Evolutionary conservation across 139 green algal species (phyloP).

Genomic region (Closterium sp.): DNA sequence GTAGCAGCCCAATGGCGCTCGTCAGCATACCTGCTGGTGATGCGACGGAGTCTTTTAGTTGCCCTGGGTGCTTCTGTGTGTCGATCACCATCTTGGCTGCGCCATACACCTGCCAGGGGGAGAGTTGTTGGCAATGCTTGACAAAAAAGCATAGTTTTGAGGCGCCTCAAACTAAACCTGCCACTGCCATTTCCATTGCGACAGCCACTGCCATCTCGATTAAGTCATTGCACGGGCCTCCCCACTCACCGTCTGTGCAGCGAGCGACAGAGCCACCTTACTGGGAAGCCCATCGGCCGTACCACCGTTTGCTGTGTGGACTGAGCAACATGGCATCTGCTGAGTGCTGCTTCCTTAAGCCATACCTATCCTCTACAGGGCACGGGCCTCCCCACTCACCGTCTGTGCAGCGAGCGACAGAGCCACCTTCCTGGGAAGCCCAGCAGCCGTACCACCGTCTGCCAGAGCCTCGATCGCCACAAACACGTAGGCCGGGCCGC

Average conservation of each 20-base stretch:
- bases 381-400: no score
- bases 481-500: conserved; percentile 92
- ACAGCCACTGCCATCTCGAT: no score
- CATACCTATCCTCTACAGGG: no score
- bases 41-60: conserved; percentile 89
- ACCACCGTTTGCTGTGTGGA: conserved; percentile 88
- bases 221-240: no score
- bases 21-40: conserved; percentile 63
- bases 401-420: conserved; percentile 41
- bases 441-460: conserved; percentile 84
- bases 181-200: no score
- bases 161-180: no score
- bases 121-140: no score
- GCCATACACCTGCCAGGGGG: conserved; percentile 68
- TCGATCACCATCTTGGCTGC: conserved; percentile 94
- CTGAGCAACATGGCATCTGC: no score
- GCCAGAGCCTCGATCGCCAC: conserved; percentile 91
- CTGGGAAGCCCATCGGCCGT: conserved; percentile 85
- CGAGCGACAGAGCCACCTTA: conserved; percentile 73
- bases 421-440: conserved; percentile 88
- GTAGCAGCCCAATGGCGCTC: no score
- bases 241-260: conserved; percentile 65
- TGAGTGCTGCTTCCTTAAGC: no score
- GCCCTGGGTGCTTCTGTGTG: conserved; percentile 84
- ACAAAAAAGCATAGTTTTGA: no score